Evolutionary conservation across 805 yeast genomes (phyloP), one percentile per base, ranked within the genome.

Genomic region (Groenewaldozyma tartarivorans): DNA sequence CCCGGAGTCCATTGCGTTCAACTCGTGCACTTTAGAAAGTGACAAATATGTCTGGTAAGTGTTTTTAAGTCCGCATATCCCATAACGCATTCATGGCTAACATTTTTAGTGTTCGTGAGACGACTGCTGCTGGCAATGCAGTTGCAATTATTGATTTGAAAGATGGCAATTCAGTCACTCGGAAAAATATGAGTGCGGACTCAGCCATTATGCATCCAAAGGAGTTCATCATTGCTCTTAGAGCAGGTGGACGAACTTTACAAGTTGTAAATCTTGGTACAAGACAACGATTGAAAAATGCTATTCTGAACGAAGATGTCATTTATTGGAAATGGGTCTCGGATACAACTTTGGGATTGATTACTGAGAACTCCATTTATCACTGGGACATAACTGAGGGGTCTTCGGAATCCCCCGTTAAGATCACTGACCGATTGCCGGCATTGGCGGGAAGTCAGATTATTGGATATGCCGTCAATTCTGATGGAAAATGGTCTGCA

Each of bases 101-200:
- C 42, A 7, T 21, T 34, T 18, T 2, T 22, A 52, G 66, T 40
- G 62, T 66, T 33, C 69, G 71, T 38, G 71, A 66, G 49, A 53
- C 56, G 17, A 46, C 66, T 50, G 66, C 72, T 58, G 38, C 52
- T 36, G 70, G 90, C 46, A 88, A 86, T 64, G 66, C 61, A 56
- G 97, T 94, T 40, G 95, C 95, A 34, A 92, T 92, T 54, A 76
- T 92, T 48, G 94, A 92, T 58, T 71, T 92, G 56, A 71, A 75
- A 49, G 78, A 83, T 58, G 77, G 77, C 67, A 84, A 84, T 63
- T 74, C 76, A 53, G 77, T 88, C 46, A 81, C 83, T 18, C 79
- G 94, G 58, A 90, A 92, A 64, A 82, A 84, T 61, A 92, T 92
- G 95, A 74, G 84, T 42, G 99, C 98, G 35, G 99, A 92, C 64